Conservation (phyloP, 2,329 filamentous ascomycete species). For the Colletotrichum chrysophilum region DNA sequence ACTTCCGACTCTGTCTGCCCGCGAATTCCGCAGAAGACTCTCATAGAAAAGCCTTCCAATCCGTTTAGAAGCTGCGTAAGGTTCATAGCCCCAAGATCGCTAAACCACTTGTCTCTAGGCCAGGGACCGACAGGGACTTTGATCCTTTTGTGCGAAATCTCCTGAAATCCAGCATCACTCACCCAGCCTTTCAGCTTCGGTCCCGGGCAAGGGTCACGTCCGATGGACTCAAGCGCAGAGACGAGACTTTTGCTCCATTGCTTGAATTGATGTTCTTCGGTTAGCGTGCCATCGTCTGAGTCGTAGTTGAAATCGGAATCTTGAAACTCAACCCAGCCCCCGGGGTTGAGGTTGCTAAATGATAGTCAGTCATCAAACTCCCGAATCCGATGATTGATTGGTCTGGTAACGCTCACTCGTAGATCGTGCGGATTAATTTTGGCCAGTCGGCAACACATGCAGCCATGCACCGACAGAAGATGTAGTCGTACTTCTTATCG, state of each 20-base stretch:
- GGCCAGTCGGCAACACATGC: conserved; percentile 36
- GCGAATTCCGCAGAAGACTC: conserved; percentile 28
- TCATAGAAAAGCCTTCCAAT: conserved; percentile 25
- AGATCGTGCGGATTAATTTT: conserved; percentile 25
- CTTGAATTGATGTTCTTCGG: neutral
- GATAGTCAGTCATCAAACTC: neutral
- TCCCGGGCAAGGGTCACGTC: conserved; percentile 23
- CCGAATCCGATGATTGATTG: neutral
- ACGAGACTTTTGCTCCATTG: conserved; percentile 21
- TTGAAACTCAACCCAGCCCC: conserved; percentile 24
- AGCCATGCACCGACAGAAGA: conserved; percentile 39
- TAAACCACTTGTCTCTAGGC: conserved; percentile 24
- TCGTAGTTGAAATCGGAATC: conserved; percentile 23
- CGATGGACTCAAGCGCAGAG: conserved; percentile 28
- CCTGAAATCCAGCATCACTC: conserved; percentile 40
- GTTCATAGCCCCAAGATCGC: conserved; percentile 24
- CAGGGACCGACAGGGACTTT: conserved; percentile 41
- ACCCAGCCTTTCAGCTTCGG: conserved; percentile 28
- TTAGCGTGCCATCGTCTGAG: conserved; percentile 27
- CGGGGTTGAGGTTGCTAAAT: neutral
- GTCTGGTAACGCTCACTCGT: conserved; percentile 17
- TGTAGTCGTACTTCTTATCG: conserved; percentile 34
- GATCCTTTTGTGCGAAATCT: conserved; percentile 33
- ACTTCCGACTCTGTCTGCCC: conserved; percentile 31
- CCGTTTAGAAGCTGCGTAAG: conserved; percentile 21